These are phyloP conservation scores for Elsinoe perseae DNA, from an alignment of 2,329 filamentous ascomycete species.

Conservation along the genomic window DNA sequence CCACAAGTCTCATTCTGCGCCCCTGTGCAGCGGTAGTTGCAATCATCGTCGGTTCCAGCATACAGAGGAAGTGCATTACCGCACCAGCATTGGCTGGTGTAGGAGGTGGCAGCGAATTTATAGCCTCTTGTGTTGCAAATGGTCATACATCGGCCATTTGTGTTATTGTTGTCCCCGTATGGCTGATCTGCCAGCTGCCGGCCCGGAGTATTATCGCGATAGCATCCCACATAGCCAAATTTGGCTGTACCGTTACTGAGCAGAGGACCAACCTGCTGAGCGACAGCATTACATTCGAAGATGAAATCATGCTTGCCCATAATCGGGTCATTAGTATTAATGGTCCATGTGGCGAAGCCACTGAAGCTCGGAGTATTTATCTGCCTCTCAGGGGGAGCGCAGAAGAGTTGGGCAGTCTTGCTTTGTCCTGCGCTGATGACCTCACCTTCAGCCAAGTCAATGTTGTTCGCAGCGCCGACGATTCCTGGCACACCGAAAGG, in stretches of 20 bases:
- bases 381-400: conserved; percentile 46
- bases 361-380: conserved; percentile 49
- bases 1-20: conserved; percentile 47
- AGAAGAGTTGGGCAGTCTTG: conserved; percentile 47
- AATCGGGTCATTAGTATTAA: conserved; percentile 49
- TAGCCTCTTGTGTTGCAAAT: conserved; percentile 33
- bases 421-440: conserved; percentile 44
- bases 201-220: conserved; percentile 48
- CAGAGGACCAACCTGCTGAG: conserved; percentile 48
- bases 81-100: conserved; percentile 34
- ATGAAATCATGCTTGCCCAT: conserved; percentile 47
- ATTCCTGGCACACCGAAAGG: conserved; percentile 50
- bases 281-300: conserved; percentile 46
- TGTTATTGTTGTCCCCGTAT: conserved; percentile 37
- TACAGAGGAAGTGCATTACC: conserved; percentile 42
- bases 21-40: conserved; percentile 47
- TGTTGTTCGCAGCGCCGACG: conserved; percentile 47
- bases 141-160: conserved; percentile 40
- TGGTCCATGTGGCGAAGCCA: conserved; percentile 46
- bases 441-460: conserved; percentile 53
- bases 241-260: conserved; percentile 37
- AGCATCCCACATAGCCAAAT: conserved; percentile 51
- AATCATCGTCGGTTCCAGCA: conserved; percentile 38
- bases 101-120: conserved; percentile 44
- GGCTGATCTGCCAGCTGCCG: conserved; percentile 43